phyloP scores from a whole-genome alignment of 495 filamentous ascomycete genomes.

The Bathelium albidoporum region DNA sequence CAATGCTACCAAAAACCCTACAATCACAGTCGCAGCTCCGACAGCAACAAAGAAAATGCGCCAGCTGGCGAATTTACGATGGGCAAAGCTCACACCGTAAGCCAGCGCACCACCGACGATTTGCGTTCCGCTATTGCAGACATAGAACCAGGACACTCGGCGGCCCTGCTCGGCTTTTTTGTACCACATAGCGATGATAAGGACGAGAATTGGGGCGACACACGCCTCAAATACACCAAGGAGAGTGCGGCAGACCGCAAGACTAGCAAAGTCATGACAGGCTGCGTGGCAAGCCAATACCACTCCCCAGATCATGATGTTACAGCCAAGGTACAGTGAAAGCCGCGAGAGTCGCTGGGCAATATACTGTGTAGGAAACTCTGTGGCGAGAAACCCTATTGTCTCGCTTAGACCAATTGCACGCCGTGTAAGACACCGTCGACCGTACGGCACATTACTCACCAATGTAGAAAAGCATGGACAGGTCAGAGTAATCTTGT shows the following conservation, averaged over 20 bases:
- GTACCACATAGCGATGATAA: slow-evolving; percentile 20
- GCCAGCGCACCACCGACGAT: slow-evolving; percentile 15
- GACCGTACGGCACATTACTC: not conserved
- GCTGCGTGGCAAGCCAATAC: slow-evolving; percentile 14
- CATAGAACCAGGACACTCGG: slow-evolving; percentile 15
- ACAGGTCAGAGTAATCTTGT: slow-evolving; percentile 14
- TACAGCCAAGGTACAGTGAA: slow-evolving; percentile 14
- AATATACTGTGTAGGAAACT: slow-evolving; percentile 17
- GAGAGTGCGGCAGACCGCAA: slow-evolving; percentile 14
- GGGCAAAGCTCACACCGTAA: slow-evolving; percentile 16
- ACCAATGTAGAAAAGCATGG: slow-evolving; percentile 14
- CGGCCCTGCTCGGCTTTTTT: slow-evolving; percentile 16
- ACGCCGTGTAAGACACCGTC: not conserved
- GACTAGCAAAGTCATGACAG: slow-evolving; percentile 16
- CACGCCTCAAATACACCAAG: slow-evolving; percentile 17
- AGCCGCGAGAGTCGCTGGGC: slow-evolving; percentile 14
- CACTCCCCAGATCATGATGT: slow-evolving; percentile 21
- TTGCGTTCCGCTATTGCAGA: slow-evolving; percentile 11
- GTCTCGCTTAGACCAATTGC: not conserved
- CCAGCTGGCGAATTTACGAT: slow-evolving; percentile 12
- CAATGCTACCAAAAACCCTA: slow-evolving; percentile 13
- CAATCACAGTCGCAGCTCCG: slow-evolving; percentile 10
- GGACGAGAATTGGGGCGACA: slow-evolving; percentile 16
- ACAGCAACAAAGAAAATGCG: slow-evolving; percentile 16
- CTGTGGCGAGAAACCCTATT: slow-evolving; percentile 12